Evolutionary conservation across 331 rosid genomes (phyloP), one percentile per base, ranked within the genome.

Genomic region (Cydonia oblonga): DNA sequence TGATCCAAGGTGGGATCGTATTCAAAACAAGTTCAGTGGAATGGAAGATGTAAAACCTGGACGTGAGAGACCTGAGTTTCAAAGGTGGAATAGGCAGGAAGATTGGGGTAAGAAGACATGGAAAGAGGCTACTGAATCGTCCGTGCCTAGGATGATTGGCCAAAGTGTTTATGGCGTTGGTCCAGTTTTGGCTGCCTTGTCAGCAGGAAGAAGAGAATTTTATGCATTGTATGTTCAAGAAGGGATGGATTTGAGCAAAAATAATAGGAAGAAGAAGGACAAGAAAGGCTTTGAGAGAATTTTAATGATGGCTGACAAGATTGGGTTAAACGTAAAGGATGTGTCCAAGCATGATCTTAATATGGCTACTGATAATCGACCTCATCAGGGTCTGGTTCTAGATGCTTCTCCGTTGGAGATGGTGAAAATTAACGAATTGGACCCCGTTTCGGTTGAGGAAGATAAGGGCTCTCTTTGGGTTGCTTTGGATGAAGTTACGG

Each of bases 161-260:
- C 96, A 89, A 81, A 96, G 96, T 49, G 81, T 93, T 72, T 93
- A 91, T 72, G 98, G 97, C 6, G 90, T 93, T 68, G 97, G 98
- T 72, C 98, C 96, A 1, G 96, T 93, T 82, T 84, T 91, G 88
- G 98, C 98, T 73, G 96, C 98, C 33, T 61, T 93, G 75, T 93
- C 96, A 2, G 89, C 96, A 71, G 96, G 89, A 72, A 80, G 97
- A 82, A 89, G 98, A 84, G 97, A 89, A 66, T 86, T 93, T 81
- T 93, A 87, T 81, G 89, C 90, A 24, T 79, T 91, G 76, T 85
- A 91, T 70, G 76, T 84, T 74, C 98, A 93, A 76, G 96, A 93
- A 81, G 97, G 98, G 32, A 76, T 93, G 79, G 98, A 88, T 78
- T 85, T 93, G 82, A 84, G 92, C 63, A 81, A 82, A 72, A 93